phyloP scores from a whole-genome alignment of 208 protist genomes.

The Endotrypanum monterogeii region DNA sequence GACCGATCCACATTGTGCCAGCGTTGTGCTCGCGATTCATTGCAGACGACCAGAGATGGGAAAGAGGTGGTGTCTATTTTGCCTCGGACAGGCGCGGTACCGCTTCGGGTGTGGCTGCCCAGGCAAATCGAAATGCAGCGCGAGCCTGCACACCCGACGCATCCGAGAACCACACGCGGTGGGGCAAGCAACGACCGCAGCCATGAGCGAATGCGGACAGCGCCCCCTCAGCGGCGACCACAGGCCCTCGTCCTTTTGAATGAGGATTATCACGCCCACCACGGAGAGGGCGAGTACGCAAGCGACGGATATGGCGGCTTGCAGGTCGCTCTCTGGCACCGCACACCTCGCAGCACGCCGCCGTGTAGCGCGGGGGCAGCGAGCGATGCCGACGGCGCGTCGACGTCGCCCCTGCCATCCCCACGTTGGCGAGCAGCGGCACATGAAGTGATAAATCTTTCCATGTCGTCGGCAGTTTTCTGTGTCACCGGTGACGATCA shows the following conservation, averaged over 20 bases:
- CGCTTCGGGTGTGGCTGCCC: constrained; percentile 19
- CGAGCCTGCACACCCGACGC: background rate
- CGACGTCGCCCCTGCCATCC: constrained; percentile 6
- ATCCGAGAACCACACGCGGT: background rate
- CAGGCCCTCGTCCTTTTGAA: background rate
- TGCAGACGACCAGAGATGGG: background rate
- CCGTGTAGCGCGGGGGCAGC: background rate
- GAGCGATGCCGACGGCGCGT: background rate
- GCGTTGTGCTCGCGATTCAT: background rate
- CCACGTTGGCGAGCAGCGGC: constrained; percentile 20
- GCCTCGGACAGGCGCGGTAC: background rate
- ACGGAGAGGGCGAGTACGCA: background rate
- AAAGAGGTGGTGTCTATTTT: background rate
- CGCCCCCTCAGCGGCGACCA: background rate
- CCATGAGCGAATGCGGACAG: background rate
- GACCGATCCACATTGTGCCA: background rate
- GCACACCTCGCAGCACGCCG: background rate
- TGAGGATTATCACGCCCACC: background rate
- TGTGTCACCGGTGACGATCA: background rate
- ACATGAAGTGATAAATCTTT: constrained; percentile 10
- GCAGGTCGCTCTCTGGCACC: constrained; percentile 6
- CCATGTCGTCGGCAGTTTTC: background rate
- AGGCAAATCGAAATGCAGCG: constrained; percentile 4
- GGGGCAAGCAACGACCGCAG: background rate
- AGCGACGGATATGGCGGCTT: background rate